Evolutionary conservation across 495 filamentous ascomycete species (phyloP).

Genomic region (Saxispiralis lemnorum): DNA sequence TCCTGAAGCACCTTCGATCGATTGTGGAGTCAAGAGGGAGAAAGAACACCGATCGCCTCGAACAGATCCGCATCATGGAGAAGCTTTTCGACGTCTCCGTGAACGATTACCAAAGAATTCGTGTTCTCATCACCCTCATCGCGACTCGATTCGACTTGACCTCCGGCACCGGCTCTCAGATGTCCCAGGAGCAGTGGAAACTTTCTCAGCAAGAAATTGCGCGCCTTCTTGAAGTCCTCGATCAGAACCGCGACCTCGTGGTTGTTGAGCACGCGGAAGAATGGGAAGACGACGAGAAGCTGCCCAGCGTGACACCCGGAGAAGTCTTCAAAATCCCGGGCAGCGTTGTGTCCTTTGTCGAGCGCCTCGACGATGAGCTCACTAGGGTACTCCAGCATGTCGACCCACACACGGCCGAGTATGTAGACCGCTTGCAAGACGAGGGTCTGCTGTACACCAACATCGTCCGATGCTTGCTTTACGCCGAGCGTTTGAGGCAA

Average conservation of each 20-base stretch:
- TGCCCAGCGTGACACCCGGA: constrained; percentile 48
- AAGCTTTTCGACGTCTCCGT: constrained; percentile 75
- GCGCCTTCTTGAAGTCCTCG: constrained; percentile 59
- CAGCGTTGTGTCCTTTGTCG: constrained; percentile 83
- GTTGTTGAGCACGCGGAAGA: constrained; percentile 86
- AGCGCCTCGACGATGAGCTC: constrained; percentile 93
- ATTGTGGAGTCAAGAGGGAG: constrained; percentile 92
- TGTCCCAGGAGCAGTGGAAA: constrained; percentile 97
- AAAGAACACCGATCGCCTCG: constrained; percentile 90
- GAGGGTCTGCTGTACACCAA: constrained; percentile 84
- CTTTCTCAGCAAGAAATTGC: constrained; percentile 70
- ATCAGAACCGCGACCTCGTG: constrained; percentile 56
- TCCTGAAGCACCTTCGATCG: constrained; percentile 82
- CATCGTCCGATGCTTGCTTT: constrained; percentile 70
- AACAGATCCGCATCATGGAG: constrained; percentile 96
- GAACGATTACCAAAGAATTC: constrained; percentile 85
- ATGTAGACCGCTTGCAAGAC: constrained; percentile 84
- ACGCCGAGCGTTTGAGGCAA: constrained; percentile 62
- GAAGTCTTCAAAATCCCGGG: constrained; percentile 78
- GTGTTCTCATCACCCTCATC: constrained; percentile 78
- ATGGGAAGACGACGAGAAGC: constrained; percentile 97
- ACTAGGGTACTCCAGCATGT: constrained; percentile 89
- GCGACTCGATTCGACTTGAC: constrained; percentile 90
- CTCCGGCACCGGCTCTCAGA: constrained; percentile 60
- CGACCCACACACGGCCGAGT: constrained; percentile 95